phyloP scores from a whole-genome alignment of 495 filamentous ascomycete species.

The Aspergillus hancockii region DNA sequence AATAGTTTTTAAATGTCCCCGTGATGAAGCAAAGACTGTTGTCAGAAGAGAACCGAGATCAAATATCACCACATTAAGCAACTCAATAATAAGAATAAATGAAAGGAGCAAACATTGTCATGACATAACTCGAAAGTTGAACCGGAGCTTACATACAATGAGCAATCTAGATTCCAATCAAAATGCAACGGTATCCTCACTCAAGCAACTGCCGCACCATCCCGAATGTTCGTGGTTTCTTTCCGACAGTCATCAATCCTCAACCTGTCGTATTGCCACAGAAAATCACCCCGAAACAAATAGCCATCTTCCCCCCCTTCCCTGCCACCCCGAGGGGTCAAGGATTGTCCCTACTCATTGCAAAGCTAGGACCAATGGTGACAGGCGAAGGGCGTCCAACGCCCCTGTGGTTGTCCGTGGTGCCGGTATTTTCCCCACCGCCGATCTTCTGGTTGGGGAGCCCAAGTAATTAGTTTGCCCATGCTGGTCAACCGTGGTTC shows the following conservation, averaged over 20 bases:
- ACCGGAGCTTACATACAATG: neutral
- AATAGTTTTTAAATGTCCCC: neutral
- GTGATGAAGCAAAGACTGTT: neutral
- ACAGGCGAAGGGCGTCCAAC: neutral
- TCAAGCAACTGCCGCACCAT: neutral
- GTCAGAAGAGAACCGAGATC: too few species aligned
- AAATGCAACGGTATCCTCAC: neutral
- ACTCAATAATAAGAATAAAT: too few species aligned
- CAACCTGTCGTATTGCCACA: neutral
- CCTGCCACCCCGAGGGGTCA: neutral
- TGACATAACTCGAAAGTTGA: too few species aligned
- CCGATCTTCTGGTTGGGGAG: slow-evolving; percentile 1
- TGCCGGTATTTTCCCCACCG: neutral
- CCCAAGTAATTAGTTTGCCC: neutral
- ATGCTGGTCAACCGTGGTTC: neutral
- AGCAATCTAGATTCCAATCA: neutral
- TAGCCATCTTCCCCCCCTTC: neutral
- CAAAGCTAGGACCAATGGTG: neutral
- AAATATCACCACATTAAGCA: too few species aligned
- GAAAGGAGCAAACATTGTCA: too few species aligned
- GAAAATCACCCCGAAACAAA: neutral
- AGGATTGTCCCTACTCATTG: neutral
- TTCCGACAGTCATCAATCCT: neutral
- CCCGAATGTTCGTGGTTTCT: neutral
- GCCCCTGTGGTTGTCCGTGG: slow-evolving; percentile 3